Percentiles rank a stretch among this genome's conserved stretches.
Conservation (phyloP, 1,139 yeast genomes). For the Kurtzmaniella quercitrusa region DNA sequence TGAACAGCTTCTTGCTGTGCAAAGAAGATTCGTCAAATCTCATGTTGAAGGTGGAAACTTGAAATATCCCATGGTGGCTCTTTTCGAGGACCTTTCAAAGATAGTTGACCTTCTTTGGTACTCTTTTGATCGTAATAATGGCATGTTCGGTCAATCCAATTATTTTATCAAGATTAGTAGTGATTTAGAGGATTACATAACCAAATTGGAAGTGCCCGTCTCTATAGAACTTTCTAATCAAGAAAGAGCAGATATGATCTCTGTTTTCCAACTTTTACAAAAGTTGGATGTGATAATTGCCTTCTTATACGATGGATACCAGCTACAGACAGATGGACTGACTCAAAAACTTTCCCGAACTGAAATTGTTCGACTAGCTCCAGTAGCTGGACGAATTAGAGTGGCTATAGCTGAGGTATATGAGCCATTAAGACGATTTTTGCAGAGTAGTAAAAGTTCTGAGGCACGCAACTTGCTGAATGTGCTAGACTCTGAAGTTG, state of each 20-base stretch:
- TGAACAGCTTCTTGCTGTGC: conserved; percentile 50
- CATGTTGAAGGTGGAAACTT: conserved; percentile 27
- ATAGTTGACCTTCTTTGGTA: conserved; percentile 57
- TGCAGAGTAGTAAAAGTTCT: conserved; percentile 7
- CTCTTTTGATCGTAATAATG: conserved; percentile 28
- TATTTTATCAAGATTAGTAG: conserved; percentile 61
- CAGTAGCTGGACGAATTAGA: conserved; percentile 45
- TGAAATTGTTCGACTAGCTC: conserved; percentile 42
- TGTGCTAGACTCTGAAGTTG: conserved; percentile 30
- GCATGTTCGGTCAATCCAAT: conserved; percentile 53
- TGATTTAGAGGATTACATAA: conserved; percentile 63
- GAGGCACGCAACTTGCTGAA: conserved; percentile 17
- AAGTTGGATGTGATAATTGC: conserved; percentile 40
- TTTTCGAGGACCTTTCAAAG: conserved; percentile 42
- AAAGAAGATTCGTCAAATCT: conserved; percentile 61
- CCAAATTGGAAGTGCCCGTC: conserved; percentile 14
- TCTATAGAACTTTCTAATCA: conserved; percentile 1
- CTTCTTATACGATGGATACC: conserved; percentile 38
- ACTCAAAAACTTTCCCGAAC: conserved; percentile 31
- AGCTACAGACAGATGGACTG: conserved; percentile 7
- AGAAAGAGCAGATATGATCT: conserved; percentile 15
- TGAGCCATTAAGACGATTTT: conserved; percentile 13
- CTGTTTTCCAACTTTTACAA: conserved; percentile 37
- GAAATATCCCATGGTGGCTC: conserved; percentile 31
- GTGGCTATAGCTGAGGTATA: conserved; percentile 24